Percentiles rank a stretch among this genome's conserved stretches.
These are phyloP conservation scores for Gigaspora rosea DNA, from an alignment of 192 early-diverging fungal genomes.

Conservation along the genomic window DNA sequence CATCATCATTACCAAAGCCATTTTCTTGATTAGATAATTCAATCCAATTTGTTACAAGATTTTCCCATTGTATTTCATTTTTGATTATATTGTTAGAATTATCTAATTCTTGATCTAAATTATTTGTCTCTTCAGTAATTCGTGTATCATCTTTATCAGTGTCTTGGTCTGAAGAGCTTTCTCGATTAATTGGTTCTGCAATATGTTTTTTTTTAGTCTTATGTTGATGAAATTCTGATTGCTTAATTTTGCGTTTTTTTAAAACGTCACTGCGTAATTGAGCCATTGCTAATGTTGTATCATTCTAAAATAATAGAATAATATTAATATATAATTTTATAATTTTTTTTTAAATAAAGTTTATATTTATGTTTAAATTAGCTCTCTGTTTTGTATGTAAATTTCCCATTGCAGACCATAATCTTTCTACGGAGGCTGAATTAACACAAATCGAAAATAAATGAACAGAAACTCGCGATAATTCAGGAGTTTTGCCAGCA, in stretches of 20 bases:
- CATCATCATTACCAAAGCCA: neutral
- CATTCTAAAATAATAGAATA: slow-evolving; percentile 1
- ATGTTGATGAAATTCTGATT: neutral
- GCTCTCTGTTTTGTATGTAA: neutral
- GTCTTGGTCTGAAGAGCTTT: neutral
- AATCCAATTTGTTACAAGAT: neutral
- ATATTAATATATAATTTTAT: neutral
- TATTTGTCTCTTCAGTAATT: neutral
- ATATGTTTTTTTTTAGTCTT: neutral
- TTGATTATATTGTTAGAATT: neutral
- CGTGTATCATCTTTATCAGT: neutral
- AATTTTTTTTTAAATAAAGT: neutral
- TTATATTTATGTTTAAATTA: neutral
- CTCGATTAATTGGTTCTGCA: neutral
- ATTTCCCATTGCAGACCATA: neutral
- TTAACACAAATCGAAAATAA: neutral
- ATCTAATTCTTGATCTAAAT: neutral
- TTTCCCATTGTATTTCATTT: neutral
- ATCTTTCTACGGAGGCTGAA: neutral
- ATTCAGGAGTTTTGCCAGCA: neutral
- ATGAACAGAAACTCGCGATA: neutral
- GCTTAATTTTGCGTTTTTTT: neutral
- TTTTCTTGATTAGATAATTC: neutral
- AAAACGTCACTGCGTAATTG: neutral
- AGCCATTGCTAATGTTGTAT: neutral